phyloP scores from a whole-genome alignment of 805 yeast genomes.

The Ogataea naganishii region DNA sequence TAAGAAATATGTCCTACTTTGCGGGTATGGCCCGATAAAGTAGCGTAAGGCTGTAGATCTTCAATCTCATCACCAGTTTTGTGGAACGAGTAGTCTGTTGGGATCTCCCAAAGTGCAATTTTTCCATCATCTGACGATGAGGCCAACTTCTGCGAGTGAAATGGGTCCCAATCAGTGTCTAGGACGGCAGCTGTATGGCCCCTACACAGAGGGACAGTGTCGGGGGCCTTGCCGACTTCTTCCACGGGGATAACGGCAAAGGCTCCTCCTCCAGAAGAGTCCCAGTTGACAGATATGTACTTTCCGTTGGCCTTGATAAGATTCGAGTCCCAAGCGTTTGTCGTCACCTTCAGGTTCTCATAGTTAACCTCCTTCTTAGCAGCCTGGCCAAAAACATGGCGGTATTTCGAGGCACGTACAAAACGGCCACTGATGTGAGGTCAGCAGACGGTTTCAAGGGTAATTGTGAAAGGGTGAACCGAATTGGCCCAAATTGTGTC shows the following conservation, averaged over 20 bases:
- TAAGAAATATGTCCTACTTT: constrained; percentile 89
- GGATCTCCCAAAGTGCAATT: constrained; percentile 82
- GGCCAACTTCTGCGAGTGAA: constrained; percentile 63
- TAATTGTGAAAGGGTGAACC: neutral
- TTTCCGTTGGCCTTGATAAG: constrained; percentile 81
- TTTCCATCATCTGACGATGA: constrained; percentile 78
- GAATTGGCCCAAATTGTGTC: neutral
- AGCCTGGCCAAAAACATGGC: constrained; percentile 94
- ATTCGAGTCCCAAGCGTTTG: constrained; percentile 96
- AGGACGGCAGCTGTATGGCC: constrained; percentile 94
- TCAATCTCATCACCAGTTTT: constrained; percentile 47
- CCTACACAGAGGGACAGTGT: constrained; percentile 83
- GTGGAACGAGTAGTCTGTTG: constrained; percentile 68
- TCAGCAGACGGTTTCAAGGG: neutral
- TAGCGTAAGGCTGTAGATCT: constrained; percentile 65
- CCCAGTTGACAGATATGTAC: constrained; percentile 84
- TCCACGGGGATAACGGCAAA: constrained; percentile 84
- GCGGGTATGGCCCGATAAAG: constrained; percentile 78
- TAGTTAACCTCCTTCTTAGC: constrained; percentile 61
- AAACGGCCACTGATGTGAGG: constrained; percentile 57
- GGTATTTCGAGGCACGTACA: constrained; percentile 93
- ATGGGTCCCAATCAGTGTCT: constrained; percentile 95
- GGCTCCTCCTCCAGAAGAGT: constrained; percentile 95
- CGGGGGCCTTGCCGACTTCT: constrained; percentile 91
- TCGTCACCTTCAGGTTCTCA: constrained; percentile 70